Evolutionary conservation across 2,329 filamentous ascomycete species (phyloP), one percentile per base, ranked within the genome.

Genomic region (Phialophora verrucosa): DNA sequence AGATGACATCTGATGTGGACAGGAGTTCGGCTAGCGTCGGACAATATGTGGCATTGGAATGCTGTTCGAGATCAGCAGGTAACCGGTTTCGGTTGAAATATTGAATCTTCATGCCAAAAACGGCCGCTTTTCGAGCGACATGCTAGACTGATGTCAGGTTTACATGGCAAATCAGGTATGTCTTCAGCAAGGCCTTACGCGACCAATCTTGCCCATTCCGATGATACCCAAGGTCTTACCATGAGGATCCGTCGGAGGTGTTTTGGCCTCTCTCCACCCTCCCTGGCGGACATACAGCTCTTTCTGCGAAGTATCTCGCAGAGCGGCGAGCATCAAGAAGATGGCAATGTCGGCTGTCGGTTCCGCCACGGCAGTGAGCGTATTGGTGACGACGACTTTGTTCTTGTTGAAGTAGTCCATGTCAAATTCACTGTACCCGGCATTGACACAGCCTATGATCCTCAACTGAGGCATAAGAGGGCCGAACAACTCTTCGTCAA

Each of bases 31-130:
- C 72, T 7, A 78, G 66, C 6, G 70, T 63, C 0, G 69, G 23
- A 20, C 44, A 49, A 7, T 49, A 49, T 10, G 17, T 49, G 6
- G 44, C 44, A 17, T 49, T 23, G 23, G 17, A 49, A 17, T n/a
- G 17, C 17, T n/a, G n/a, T 23, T 49, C 44, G 44, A n/a, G n/a
- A n/a, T 49, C 44, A 11, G 84, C 80, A 20, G 78, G 80, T 70
- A 95, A 77, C 72, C 82, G 77, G 1, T 80, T 85, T 8, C 92
- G 87, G 75, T 94, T 95, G 74, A 92, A 83, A 74, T 96, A 95
- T 56, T 88, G 83, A 10, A 91, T 83, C 51, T 78, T 84, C 90
- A 95, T 93, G 8, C 88, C 90, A 74, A 95, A 93, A 0, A 83
- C 90, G 62, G 86, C 83, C 3, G 89, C 90, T 78, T 93, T 93